Conservation (phyloP, 352 stramenopile species). For the Elongisporangium senticosum region DNA sequence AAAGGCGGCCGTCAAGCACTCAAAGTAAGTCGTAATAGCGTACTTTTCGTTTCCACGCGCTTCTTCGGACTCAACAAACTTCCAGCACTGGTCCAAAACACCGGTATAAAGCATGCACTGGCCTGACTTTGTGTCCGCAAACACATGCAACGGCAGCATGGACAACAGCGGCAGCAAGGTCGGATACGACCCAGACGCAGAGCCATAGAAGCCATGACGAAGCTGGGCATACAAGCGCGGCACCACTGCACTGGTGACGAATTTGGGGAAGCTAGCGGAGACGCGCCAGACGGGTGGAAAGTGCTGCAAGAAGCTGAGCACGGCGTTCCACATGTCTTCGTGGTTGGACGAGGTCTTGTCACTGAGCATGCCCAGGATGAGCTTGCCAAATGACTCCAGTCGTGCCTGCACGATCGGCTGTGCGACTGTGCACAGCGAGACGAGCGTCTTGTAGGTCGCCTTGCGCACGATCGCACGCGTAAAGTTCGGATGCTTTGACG, state of each 20-base stretch:
- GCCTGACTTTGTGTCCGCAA: constrained; percentile 33
- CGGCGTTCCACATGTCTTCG: constrained; percentile 64
- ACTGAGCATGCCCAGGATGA: constrained; percentile 56
- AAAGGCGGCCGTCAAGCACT: constrained; percentile 67
- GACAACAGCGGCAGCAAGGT: constrained; percentile 70
- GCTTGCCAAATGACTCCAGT: constrained; percentile 62
- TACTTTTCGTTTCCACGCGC: constrained; percentile 43
- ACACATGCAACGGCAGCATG: constrained; percentile 54
- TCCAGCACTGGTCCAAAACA: constrained; percentile 62
- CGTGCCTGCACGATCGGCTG: constrained; percentile 33
- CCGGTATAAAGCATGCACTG: constrained; percentile 49
- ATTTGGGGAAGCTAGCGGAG: constrained; percentile 47
- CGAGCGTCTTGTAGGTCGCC: constrained; percentile 52
- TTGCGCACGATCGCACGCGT: constrained; percentile 60
- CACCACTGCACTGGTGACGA: constrained; percentile 50
- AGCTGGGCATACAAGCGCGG: constrained; percentile 69
- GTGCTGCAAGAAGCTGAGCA: constrained; percentile 63
- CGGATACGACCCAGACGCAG: constrained; percentile 55
- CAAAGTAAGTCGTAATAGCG: constrained; percentile 58
- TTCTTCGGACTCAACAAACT: constrained; percentile 58
- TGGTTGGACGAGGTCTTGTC: constrained; percentile 71
- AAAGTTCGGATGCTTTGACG: constrained; percentile 77
- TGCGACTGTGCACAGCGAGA: constrained; percentile 39
- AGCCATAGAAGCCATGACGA: constrained; percentile 74
- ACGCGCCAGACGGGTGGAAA: constrained; percentile 41